These are phyloP conservation scores for Globisporangium recalcitrans DNA, from an alignment of 352 stramenopile genomes.

Conservation along the genomic window DNA sequence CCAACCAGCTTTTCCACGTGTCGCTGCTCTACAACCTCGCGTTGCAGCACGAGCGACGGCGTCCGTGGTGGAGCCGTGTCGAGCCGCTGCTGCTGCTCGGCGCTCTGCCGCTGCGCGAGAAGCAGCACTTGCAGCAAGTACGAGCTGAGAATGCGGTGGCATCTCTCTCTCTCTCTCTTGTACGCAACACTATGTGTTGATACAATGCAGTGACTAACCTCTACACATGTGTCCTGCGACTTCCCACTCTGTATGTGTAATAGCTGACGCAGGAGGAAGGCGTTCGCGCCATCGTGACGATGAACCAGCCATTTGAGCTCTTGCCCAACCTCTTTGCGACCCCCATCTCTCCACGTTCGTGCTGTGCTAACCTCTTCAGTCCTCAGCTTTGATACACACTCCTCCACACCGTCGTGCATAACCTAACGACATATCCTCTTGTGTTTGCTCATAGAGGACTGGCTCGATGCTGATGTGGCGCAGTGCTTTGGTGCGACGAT, in stretches of 20 bases:
- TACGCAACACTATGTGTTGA: no score
- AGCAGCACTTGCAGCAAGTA: conserved; percentile 39
- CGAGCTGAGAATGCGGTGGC: no score
- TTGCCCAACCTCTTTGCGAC: conserved; percentile 58
- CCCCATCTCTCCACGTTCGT: conserved; percentile 49
- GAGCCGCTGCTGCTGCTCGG: conserved; percentile 61
- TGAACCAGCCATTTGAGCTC: conserved; percentile 70
- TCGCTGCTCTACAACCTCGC: conserved; percentile 75
- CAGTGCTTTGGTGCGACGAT: conserved; percentile 62
- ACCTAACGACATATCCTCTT: no score
- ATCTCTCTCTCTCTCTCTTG: no score
- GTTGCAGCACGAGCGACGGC: conserved; percentile 33
- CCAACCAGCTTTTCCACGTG: conserved; percentile 33
- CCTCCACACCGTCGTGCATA: no score
- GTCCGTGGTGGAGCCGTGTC: conserved; percentile 73
- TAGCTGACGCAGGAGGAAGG: conserved; percentile 47
- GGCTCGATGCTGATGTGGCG: conserved; percentile 33
- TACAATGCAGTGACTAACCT: not conserved
- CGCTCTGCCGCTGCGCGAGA: conserved; percentile 54
- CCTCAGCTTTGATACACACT: no score
- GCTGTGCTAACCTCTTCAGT: no score
- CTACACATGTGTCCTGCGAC: not conserved
- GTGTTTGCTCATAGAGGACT: conserved; percentile 53
- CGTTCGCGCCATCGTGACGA: conserved; percentile 70
- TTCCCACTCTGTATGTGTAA: not conserved